Base-by-base conservation (phyloP, 2,329 filamentous ascomycete genomes). In the Curvularia lunata region DNA sequence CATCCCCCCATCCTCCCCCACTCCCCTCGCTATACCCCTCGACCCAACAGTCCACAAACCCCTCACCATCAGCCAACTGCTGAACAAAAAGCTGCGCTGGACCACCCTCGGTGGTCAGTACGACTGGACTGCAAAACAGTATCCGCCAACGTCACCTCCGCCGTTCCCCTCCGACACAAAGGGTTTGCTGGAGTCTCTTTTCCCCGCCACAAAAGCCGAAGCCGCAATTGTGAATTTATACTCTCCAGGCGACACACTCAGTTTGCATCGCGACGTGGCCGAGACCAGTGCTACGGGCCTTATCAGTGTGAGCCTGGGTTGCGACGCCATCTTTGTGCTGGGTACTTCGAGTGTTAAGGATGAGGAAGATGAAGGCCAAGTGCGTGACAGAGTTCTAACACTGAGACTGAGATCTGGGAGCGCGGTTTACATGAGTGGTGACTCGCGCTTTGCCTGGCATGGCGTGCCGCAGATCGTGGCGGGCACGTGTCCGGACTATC, bases 221-320 rank as follows among this genome's bases (percentile, higher is more conserved):
- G 93, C 95, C 1, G 94, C 95, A 37, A 98, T 98, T 63, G 86
- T 97, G 66, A 98, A 98, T 75, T 83, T 98, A 49, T 98, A 98
- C 78, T 90, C 88, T 0, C 91, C 95, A 0, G 91, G 91, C 19
- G 94, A 98, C 72, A 96, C 91, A 0, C 87, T 98, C 75, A 94
- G 91, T 80, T 85, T 97, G 76, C 95, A 98, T 79, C 88, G 95
- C 10, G 95, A 99, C 72, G 92, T 98, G 41, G 96, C 92, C 63
- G 95, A 98, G 78, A 84, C 90, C 65, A 90, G 88, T 48, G 85
- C 91, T 67, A 86, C 84, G 52, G 91, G 91, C 0, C 82, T 98
- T 27, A 86, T 96, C 18, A 96, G 92, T 66, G 80, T 98, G 40
- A 96, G 91, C 68, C 82, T 98, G 46, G 95, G 95, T 2, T 98